Evolutionary conservation across 2,329 filamentous ascomycete genomes (phyloP), one percentile per base, ranked within the genome.

Genomic region (Dothideomycetidae sp.): DNA sequence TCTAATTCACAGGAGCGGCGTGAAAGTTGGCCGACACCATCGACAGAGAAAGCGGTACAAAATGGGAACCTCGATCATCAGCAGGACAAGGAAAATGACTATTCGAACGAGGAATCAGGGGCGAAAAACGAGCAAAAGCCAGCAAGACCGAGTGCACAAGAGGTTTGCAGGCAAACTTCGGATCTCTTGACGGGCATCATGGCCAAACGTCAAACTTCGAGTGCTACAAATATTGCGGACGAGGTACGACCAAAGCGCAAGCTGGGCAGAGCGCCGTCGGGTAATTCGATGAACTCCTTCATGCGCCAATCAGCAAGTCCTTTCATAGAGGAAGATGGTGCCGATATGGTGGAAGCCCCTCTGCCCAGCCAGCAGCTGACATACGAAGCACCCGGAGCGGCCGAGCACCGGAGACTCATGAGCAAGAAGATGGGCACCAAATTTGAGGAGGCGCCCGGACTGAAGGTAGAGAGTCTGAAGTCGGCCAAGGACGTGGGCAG

Each of bases 321-420:
- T 7, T 26, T 41, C 30, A 11, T 39, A 16, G 18, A 35, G 17
- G 13, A 41, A 10, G 30, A 32, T 4, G n/a, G 29, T 28, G 11
- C 31, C 16, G 34, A 39, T n/a, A 17, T 34, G 10, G 42, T 36
- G 12, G 35, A 37, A 10, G 31, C 33, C 21, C 39, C 43, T 17
- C 45, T 50, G 10, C 49, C 49, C 5, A 48, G 53, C 36, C 57
- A 55, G 30, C 53, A 57, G 42, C 48, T 58, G 13, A 53, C 49
- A 1, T 58, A 58, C 33, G 54, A 56, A 15, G 49, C 46, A 1
- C 46, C 48, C 10, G 55, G 55, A 10, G 49, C 50, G 4, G 51
- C 50, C 29, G 47, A 47, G 12, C 48, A 53, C 37, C 46, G 50
- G 12, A 31, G 37, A 21, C 36, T 51, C 37, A 51, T 57, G 48